Base-by-base conservation (phyloP, 2,329 filamentous ascomycete genomes). In the Botrytis porri region DNA sequence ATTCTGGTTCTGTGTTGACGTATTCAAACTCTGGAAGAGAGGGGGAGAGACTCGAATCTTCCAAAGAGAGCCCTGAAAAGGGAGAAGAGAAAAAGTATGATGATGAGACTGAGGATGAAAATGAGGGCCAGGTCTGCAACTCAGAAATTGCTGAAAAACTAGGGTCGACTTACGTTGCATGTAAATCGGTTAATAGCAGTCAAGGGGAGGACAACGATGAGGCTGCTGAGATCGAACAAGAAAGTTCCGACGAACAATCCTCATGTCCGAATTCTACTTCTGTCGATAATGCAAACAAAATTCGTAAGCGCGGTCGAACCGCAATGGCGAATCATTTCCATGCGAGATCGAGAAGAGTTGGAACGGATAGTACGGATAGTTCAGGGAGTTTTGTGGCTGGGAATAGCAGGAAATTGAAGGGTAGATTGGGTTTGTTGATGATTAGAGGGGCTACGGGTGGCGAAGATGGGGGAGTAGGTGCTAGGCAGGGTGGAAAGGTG, bases 251-350 rank as follows among this genome's bases (percentile, higher is more conserved):
- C 1, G 48, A 37, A 25, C n/a, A 5, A 41, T 20, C 6, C 22
- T 57, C 54, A 45, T 35, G n/a, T 12, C 60, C n/a, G 3, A 37
- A n/a, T 22, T n/a, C 54, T n/a, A 45, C 67, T 43, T 37, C 5
- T 20, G 20, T 37, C 18, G 65, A n/a, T 25, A n/a, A 57, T 16
- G 48, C 29, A 43, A 57, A 16, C 12, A 69, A 20, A 69, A 0
- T n/a, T 32, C 45, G 35, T 54, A 39, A 39, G 3, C 25, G 20
- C 14, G 65, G 35, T 16, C 35, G 57, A 25, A 70, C 57, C 4
- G 69, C 57, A 51, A 32, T 48, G 43, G 18, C 29, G 4, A 71
- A 54, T 41, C 69, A 71, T 65, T 71, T 63, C 20, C 69, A 71
- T 25, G 69, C 69, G 25, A 54, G 69, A 22, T 22, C 35, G 5